Evolutionary conservation across 768 basidiomycete species (phyloP).

Genomic region (Mycena venus): DNA sequence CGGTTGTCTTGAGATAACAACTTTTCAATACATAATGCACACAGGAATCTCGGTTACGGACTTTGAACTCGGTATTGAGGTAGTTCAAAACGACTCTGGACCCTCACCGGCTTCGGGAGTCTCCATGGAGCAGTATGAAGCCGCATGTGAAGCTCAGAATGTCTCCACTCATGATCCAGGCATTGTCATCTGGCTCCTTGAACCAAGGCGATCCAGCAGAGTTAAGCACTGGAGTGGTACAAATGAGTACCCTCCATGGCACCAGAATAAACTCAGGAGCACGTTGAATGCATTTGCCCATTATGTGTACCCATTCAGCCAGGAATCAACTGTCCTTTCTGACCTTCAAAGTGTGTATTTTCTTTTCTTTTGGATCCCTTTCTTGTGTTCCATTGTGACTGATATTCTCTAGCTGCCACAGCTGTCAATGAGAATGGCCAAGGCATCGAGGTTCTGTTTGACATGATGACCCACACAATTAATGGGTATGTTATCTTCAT

Average conservation of each 20-base stretch:
- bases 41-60: neutral
- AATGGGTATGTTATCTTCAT: no score
- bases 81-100: neutral
- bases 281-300: slow-evolving; percentile 12
- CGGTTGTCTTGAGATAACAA: no score
- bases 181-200: neutral
- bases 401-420: neutral
- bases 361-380: neutral
- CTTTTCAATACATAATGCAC: slow-evolving; percentile 27
- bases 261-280: slow-evolving; percentile 3
- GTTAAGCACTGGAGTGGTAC: slow-evolving; percentile 18
- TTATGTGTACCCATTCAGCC: slow-evolving; percentile 9
- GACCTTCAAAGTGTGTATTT: slow-evolving; percentile 15
- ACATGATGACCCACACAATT: slow-evolving; percentile 6
- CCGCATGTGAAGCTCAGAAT: neutral
- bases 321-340: slow-evolving; percentile 6
- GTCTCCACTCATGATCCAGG: neutral
- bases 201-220: neutral
- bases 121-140: neutral
- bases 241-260: slow-evolving; percentile 20
- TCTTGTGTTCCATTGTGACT: neutral
- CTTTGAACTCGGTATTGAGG: slow-evolving; percentile 1
- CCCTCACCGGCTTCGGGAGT: slow-evolving; percentile 7
- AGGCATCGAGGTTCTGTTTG: slow-evolving; percentile 6
- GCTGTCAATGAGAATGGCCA: slow-evolving; percentile 6